phyloP scores from a whole-genome alignment of 2,329 filamentous ascomycete genomes.

The Sclerotiophoma versabilis region DNA sequence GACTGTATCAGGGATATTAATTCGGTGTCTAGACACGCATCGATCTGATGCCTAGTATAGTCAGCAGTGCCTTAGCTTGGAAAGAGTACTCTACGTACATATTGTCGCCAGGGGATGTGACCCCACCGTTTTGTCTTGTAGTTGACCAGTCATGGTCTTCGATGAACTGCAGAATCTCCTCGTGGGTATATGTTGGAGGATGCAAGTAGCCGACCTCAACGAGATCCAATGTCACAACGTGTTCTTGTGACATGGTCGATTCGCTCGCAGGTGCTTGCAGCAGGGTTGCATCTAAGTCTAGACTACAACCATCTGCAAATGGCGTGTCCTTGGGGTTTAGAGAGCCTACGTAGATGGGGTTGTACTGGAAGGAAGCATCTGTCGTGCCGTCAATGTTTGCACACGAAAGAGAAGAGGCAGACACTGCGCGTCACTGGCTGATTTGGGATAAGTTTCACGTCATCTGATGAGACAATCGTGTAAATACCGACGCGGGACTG shows the following conservation, averaged over 20 bases:
- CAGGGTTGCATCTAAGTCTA: neutral
- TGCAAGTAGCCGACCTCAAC: too few relatives aligned
- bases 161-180: neutral
- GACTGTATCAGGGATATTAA: too few relatives aligned
- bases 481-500: conserved; percentile 14
- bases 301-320: neutral
- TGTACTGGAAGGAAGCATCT: neutral
- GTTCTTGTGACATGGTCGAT: neutral
- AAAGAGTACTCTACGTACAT: neutral
- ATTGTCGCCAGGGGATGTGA: neutral
- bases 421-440: neutral
- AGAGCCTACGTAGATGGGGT: neutral
- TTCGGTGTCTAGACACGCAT: too few relatives aligned
- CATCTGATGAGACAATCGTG: neutral
- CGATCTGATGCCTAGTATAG: too few relatives aligned
- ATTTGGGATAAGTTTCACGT: neutral
- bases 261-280: neutral
- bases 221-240: neutral
- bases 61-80: too few relatives aligned
- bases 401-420: neutral
- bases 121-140: neutral
- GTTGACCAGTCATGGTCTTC: neutral
- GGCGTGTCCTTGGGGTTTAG: neutral
- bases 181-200: too few relatives aligned
- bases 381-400: neutral